Conservation (phyloP, 2,329 filamentous ascomycete genomes). For the Acrocalymma vagum region DNA sequence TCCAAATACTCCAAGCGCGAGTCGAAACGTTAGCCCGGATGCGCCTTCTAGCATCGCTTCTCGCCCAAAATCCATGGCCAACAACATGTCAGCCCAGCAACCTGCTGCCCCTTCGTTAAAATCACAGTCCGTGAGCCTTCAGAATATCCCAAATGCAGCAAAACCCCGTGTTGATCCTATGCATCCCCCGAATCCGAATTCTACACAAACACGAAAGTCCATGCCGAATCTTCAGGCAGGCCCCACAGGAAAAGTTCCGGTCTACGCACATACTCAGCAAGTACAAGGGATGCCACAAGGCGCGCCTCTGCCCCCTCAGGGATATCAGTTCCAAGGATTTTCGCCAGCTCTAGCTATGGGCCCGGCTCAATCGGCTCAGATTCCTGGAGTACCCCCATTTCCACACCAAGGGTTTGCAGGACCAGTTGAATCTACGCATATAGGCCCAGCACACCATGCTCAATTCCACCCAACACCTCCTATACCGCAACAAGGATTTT, state of each 20-base stretch:
- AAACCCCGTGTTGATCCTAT: slow-evolving; percentile 5
- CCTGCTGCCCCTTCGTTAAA: slow-evolving; percentile 4
- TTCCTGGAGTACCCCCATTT: not conserved
- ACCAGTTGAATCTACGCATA: not conserved
- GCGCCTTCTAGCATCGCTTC: not conserved
- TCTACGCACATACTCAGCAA: slow-evolving; percentile 7
- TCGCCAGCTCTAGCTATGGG: not conserved
- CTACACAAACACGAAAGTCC: slow-evolving; percentile 11
- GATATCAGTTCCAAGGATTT: not conserved
- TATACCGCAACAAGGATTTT: slow-evolving; percentile 13
- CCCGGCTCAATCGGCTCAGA: not conserved
- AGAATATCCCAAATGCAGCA: slow-evolving; percentile 6
- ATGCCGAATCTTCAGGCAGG: slow-evolving; percentile 19
- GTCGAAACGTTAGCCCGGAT: slow-evolving; percentile 10
- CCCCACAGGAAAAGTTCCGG: not conserved
- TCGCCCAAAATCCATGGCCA: slow-evolving; percentile 6
- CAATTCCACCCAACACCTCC: slow-evolving; percentile 7
- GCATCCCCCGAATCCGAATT: not conserved
- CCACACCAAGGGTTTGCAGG: not conserved
- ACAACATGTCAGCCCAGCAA: slow-evolving; percentile 2
- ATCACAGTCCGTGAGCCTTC: slow-evolving; percentile 5
- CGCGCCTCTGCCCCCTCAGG: too few relatives aligned
- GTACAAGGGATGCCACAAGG: not conserved
- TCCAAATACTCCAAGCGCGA: slow-evolving; percentile 11
- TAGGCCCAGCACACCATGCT: not conserved